Conservation (phyloP, 257 asterid species). For the Solanum tarijense region DNA sequence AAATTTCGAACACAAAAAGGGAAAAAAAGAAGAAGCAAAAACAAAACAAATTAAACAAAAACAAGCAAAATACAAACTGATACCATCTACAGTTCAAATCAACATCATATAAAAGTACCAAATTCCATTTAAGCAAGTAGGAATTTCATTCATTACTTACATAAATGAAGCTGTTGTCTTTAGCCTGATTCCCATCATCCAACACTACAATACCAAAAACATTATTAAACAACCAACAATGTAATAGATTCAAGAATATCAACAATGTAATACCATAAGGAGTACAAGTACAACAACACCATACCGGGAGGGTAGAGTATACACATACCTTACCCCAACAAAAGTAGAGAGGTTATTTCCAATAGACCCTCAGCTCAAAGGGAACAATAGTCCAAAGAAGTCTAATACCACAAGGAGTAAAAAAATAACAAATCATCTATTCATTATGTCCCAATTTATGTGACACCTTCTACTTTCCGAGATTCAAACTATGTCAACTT, state of each 20-base stretch:
- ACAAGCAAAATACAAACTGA: not conserved
- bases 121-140: not conserved
- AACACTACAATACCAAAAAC: constrained; percentile 46
- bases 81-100: not conserved
- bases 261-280: not conserved
- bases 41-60: not conserved
- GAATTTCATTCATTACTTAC: constrained; percentile 31
- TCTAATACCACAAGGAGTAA: not conserved
- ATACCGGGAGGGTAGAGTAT: not conserved
- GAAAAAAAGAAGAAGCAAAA: not conserved
- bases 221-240: constrained; percentile 4
- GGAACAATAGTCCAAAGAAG: not conserved
- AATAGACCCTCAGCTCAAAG: not conserved
- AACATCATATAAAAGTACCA: not conserved
- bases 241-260: constrained; percentile 7
- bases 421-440: not conserved
- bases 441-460: not conserved
- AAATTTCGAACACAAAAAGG: not conserved
- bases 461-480: not conserved
- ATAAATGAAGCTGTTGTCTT: constrained; percentile 91
- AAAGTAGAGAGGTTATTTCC: not conserved
- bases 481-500: not conserved
- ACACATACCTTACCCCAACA: not conserved
- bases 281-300: not conserved
- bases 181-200: constrained; percentile 74